Evolutionary conservation across 2,329 filamentous ascomycete genomes (phyloP).

Genomic region (Ophiostoma australiae): DNA sequence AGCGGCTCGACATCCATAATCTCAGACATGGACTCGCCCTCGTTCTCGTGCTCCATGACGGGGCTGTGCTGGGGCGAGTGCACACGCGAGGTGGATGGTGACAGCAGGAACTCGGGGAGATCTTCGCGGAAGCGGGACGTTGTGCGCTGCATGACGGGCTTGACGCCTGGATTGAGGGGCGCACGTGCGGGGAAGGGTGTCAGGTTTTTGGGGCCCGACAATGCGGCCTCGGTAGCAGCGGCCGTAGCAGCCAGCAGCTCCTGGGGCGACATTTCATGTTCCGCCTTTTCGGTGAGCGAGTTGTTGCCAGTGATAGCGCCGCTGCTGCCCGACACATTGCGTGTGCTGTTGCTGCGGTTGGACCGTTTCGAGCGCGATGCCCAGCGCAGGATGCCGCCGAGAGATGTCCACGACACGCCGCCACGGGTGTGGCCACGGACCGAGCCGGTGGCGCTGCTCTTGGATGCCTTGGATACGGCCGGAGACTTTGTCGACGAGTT

Average conservation of each 20-base stretch:
- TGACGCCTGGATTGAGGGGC: constrained; percentile 36
- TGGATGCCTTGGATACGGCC: constrained; percentile 40
- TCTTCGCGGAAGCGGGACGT: constrained; percentile 91
- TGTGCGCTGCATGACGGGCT: constrained; percentile 56
- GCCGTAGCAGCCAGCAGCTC: constrained; percentile 1
- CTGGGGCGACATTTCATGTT: not conserved
- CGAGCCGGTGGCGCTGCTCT: constrained; percentile 41
- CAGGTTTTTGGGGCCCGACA: not conserved
- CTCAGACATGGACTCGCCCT: constrained; percentile 4
- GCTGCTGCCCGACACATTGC: constrained; percentile 60
- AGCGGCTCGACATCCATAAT: not conserved
- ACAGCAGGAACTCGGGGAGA: constrained; percentile 72
- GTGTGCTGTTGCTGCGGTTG: constrained; percentile 49
- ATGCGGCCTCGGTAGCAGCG: not conserved
- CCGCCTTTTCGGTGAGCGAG: not conserved
- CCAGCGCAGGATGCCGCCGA: constrained; percentile 58
- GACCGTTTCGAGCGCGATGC: constrained; percentile 54
- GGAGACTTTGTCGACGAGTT: constrained; percentile 4
- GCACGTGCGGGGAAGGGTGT: not conserved
- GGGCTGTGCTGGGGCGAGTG: constrained; percentile 33
- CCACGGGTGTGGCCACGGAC: constrained; percentile 34
- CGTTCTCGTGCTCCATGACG: not conserved
- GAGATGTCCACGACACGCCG: constrained; percentile 58
- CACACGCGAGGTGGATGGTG: constrained; percentile 58
- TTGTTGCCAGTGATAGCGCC: not conserved